A percentile compares a stretch with the other conserved stretches of the same genome.
phyloP scores from a whole-genome alignment of 179 eudicot species.

The Beta corolliflora region DNA sequence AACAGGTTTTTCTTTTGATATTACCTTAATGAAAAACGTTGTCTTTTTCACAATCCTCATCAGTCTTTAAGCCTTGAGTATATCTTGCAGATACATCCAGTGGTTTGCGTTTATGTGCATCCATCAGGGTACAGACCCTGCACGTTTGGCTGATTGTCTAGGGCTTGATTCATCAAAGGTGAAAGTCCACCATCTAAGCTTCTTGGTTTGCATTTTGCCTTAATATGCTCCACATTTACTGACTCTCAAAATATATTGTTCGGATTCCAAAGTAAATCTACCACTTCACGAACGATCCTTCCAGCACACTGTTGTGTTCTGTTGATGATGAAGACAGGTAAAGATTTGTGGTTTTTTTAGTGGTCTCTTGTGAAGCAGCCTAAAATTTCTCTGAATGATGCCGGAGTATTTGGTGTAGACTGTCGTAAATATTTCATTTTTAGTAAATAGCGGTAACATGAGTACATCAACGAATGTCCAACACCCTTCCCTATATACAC shows the following conservation, averaged over 20 bases:
- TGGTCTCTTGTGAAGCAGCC: not conserved
- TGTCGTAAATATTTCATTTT: not conserved
- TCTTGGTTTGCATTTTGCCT: not conserved
- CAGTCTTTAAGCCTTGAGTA: conserved; percentile 14
- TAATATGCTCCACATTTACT: conserved; percentile 26
- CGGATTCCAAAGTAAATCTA: conserved; percentile 83
- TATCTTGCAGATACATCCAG: conserved; percentile 86
- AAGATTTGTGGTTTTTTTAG: conserved; percentile 1
- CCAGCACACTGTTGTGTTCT: conserved; percentile 52
- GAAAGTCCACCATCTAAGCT: not conserved
- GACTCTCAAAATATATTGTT: conserved; percentile 16
- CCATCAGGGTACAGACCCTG: conserved; percentile 98
- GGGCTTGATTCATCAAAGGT: conserved; percentile 97
- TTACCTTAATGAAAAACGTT: not conserved
- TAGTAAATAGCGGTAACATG: not conserved
- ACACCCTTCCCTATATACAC: too few species aligned
- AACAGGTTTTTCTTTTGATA: conserved; percentile 61
- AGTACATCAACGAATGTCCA: too few species aligned
- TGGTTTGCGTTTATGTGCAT: conserved; percentile 93
- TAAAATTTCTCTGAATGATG: not conserved
- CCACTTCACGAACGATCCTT: conserved; percentile 53
- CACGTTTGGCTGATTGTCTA: conserved; percentile 91
- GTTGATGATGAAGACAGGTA: conserved; percentile 89
- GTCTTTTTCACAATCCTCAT: conserved; percentile 7
- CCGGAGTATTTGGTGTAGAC: not conserved